Evolutionary conservation across 192 early-diverging fungal genomes (phyloP).

Genomic region (Coemansia sp.): DNA sequence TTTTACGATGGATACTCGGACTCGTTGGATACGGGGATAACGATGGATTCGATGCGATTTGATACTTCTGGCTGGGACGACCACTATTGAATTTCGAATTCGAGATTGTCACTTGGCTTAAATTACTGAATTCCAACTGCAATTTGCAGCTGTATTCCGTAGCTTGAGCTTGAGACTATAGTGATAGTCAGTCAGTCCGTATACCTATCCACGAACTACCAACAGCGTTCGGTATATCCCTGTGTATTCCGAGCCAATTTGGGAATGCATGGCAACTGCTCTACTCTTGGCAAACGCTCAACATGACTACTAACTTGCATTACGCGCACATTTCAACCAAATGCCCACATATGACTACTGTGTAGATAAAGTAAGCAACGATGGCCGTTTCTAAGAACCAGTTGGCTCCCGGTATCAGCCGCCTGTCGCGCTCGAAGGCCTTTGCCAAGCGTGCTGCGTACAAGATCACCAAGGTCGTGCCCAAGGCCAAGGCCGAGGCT

Average conservation of each 20-base stretch:
- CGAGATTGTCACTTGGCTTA: neutral
- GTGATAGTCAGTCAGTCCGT: neutral
- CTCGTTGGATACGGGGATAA: neutral
- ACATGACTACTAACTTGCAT: slow-evolving; percentile 4
- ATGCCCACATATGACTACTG: neutral
- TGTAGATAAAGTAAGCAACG: slow-evolving; percentile 51
- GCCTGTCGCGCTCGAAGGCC: slow-evolving; percentile 78
- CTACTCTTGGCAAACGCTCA: neutral
- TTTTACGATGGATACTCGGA: neutral
- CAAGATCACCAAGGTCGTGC: slow-evolving; percentile 79
- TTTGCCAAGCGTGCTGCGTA: slow-evolving; percentile 88
- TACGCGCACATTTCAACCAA: neutral
- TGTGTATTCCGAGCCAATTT: neutral
- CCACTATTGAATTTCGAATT: neutral
- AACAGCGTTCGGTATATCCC: neutral
- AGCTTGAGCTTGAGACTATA: neutral
- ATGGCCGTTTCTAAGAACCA: slow-evolving; percentile 79
- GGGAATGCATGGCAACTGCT: neutral
- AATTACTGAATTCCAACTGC: neutral
- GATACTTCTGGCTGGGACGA: neutral
- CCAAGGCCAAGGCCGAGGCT: slow-evolving; percentile 45
- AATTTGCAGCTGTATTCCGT: neutral
- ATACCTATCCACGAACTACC: neutral
- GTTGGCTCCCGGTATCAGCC: slow-evolving; percentile 83
- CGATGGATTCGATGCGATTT: neutral